Conservation (phyloP, 148 eudicot genomes). For the Beta vulgaris region DNA sequence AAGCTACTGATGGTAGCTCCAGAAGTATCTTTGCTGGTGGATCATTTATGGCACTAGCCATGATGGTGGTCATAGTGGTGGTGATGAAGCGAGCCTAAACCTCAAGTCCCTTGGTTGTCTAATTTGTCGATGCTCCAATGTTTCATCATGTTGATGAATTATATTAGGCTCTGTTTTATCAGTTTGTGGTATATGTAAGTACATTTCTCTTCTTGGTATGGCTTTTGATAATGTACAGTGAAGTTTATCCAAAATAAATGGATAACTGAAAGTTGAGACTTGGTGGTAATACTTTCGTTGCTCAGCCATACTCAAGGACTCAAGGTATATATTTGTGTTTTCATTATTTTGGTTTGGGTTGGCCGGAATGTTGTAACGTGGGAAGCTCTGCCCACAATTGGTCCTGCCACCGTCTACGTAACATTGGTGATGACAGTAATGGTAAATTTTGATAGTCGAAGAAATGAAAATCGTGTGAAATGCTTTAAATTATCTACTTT, state of each 20-base stretch:
- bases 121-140: conserved; percentile 51
- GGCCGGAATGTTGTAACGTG: too few species aligned
- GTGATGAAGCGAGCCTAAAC: conserved; percentile 50
- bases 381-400: too few species aligned
- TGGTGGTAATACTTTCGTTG: too few species aligned
- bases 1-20: conserved; percentile 1
- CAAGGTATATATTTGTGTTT: not conserved
- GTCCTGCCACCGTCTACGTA: too few species aligned
- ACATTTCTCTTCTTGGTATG: not conserved
- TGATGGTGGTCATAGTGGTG: conserved; percentile 70
- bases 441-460: too few species aligned
- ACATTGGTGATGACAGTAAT: too few species aligned
- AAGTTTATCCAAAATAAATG: not conserved
- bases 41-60: conserved; percentile 59
- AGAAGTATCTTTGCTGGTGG: conserved; percentile 37
- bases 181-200: not conserved
- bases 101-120: not conserved
- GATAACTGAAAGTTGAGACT: not conserved
- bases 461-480: too few species aligned
- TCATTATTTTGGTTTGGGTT: not conserved
- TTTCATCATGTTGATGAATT: not conserved
- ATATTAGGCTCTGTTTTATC: not conserved
- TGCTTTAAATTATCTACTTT: too few species aligned
- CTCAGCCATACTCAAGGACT: too few species aligned
- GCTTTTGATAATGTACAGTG: conserved; percentile 3